Evolutionary conservation across 2,329 filamentous ascomycete species (phyloP).

Genomic region (Elsinoe ampelina): DNA sequence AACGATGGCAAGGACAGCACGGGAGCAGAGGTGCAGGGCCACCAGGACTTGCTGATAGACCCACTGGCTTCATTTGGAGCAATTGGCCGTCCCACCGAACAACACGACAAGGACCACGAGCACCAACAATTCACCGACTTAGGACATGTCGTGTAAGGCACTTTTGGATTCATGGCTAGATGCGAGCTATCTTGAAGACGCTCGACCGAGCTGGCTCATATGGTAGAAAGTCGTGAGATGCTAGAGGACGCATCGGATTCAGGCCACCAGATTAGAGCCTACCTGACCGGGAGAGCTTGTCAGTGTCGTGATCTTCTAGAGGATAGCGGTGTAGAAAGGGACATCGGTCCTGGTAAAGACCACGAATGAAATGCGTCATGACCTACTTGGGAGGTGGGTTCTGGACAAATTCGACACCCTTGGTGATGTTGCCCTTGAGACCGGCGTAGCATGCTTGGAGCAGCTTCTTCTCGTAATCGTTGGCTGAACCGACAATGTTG

Average conservation of each 20-base stretch:
- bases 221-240: neutral
- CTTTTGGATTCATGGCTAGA: slow-evolving; percentile 11
- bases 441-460: slow-evolving; percentile 66
- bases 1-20: too few relatives aligned
- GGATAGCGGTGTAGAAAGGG: neutral
- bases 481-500: slow-evolving; percentile 68
- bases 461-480: slow-evolving; percentile 81
- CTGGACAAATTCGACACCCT: slow-evolving; percentile 84
- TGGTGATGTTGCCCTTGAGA: slow-evolving; percentile 85
- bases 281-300: slow-evolving; percentile 13
- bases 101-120: too few relatives aligned
- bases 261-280: slow-evolving; percentile 12
- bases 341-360: neutral
- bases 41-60: too few relatives aligned
- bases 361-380: slow-evolving; percentile 14
- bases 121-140: neutral
- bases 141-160: neutral
- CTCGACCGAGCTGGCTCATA: slow-evolving; percentile 1
- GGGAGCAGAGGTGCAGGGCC: too few relatives aligned
- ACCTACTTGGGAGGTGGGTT: slow-evolving; percentile 81
- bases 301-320: neutral
- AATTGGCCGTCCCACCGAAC: too few relatives aligned
- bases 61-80: too few relatives aligned
- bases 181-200: neutral
- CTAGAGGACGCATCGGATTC: neutral